Percentiles rank a stretch among this genome's conserved stretches.
Conservation (phyloP, 495 filamentous ascomycete genomes). For the Arthonia radiata region DNA sequence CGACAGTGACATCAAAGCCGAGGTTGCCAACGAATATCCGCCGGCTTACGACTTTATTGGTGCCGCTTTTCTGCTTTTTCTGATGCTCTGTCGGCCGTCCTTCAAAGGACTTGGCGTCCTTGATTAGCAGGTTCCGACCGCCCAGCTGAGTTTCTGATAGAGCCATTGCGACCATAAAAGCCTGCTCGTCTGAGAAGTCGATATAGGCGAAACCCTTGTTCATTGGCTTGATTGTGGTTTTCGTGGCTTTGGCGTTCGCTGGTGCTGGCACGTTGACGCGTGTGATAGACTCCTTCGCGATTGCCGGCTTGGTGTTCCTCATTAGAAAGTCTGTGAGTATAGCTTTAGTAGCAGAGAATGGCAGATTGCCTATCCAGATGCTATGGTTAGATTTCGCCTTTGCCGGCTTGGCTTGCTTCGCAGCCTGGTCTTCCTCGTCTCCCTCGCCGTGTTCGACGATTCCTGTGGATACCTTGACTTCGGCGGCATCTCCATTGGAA, state of each 20-base stretch:
- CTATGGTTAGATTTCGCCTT: slow-evolving; percentile 20
- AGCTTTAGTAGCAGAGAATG: slow-evolving; percentile 46
- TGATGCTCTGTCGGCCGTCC: slow-evolving; percentile 30
- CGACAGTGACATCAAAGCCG: slow-evolving; percentile 59
- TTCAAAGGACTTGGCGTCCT: slow-evolving; percentile 65
- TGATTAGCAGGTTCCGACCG: slow-evolving; percentile 69
- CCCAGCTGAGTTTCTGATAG: slow-evolving; percentile 54
- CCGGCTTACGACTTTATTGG: slow-evolving; percentile 42
- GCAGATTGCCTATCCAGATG: slow-evolving; percentile 89
- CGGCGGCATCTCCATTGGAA: slow-evolving; percentile 4
- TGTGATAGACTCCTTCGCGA: slow-evolving; percentile 47
- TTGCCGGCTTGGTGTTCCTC: slow-evolving; percentile 26
- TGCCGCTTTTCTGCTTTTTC: slow-evolving; percentile 19
- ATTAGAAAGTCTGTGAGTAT: slow-evolving; percentile 55
- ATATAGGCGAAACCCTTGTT: slow-evolving; percentile 93
- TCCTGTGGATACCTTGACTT: background rate
- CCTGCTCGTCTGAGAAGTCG: slow-evolving; percentile 50
- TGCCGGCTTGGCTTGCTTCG: slow-evolving; percentile 6
- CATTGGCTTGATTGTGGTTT: slow-evolving; percentile 24
- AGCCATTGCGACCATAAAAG: slow-evolving; percentile 43
- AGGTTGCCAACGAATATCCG: slow-evolving; percentile 88
- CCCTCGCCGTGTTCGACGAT: slow-evolving; percentile 12
- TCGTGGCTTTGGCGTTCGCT: slow-evolving; percentile 7
- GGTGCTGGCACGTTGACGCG: slow-evolving; percentile 51
- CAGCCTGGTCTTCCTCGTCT: slow-evolving; percentile 13